Evolutionary conservation across 2,329 filamentous ascomycete species (phyloP), one percentile per base, ranked within the genome.

Genomic region (Xylaria sp.): DNA sequence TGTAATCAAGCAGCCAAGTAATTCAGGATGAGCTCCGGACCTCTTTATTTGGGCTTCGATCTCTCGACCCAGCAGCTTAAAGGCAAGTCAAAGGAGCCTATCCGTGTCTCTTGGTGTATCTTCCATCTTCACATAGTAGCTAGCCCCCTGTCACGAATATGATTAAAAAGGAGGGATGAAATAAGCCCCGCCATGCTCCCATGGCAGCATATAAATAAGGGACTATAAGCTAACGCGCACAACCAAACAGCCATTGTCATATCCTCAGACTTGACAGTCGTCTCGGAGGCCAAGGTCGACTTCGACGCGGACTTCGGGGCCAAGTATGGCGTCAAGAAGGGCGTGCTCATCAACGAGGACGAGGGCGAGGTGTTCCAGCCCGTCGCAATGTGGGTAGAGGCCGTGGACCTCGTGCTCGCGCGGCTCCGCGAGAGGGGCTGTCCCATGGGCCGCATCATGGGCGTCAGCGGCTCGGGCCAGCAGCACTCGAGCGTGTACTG

Each of bases 401-500:
- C 95, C 24, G 83, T 98, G 53, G 94, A 98, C 78, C 88, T 95
- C 19, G 93, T 98, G 17, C 86, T 98, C 64, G 82, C 85, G 56
- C 89, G 92, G 17, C 85, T 99, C 70, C 85, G 88, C 73, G 85
- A 89, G 50, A 86, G 89, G 68, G 89, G 90, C 0, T 87, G 93
- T 64, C 91, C 94, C 73, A 91, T 98, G 75, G 81, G 85, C 61
- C 88, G 88, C 60, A 89, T 99, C 71, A 89, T 88, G 76, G 95
- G 93, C 34, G 87, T 99, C 74, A 95, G 93, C 76, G 96, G 94
- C 70, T 94, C 95, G 17, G 94, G 96, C 63, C 97, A 98, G 87
- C 96, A 99, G 84, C 96, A 98, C 81, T 96, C 96, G 39, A 98
- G 95, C 79, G 94, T 98, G 32, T 98, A 96, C 82, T 98, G 95